Evolutionary conservation across 768 basidiomycete genomes (phyloP), one percentile per base, ranked within the genome.

Genomic region (Podaxis carcinomalis): DNA sequence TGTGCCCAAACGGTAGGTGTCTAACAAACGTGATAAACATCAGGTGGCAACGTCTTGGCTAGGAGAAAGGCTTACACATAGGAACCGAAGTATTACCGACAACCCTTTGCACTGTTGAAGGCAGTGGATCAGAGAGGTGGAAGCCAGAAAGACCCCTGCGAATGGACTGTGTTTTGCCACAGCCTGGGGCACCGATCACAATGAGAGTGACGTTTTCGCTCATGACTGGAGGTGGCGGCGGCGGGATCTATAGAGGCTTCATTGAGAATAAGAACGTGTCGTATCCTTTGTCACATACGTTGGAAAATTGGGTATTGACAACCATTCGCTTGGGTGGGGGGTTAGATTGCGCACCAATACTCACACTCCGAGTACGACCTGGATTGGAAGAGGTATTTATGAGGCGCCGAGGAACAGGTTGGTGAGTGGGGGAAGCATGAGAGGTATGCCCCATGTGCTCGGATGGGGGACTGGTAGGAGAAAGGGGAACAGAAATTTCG

Each of bases 101-200:
- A 14, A 53, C 35, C 53, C 53, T 54, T 50, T 61, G 59, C 14
- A 61, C 62, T n/a, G 71, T 63, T 60, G 75, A 66, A 66, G 73
- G 68, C 19, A 68, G 69, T 35, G 81, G 70, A 56, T 82, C 80
- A 36, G 76, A 74, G 14, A 90, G 75, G 14, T 78, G 76, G 66
- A 84, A 87, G 2, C 80, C 77, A 64, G 83, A 86, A 58, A 94
- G 77, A 10, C 93, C 94, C 69, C 87, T 88, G 37, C 79, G 78
- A 63, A 97, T 90, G 53, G 93, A 81, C 2, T 86, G 84, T 1
- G 92, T 88, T 74, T 98, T 98, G 62, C 95, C 96, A 62, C 90
- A 93, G 36, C 86, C 83, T 40, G 80, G 72, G 11, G 84, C 81
- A 13, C 96, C 96, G 40, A 95, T 80, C 36, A 98, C 86, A 35